phyloP scores from a whole-genome alignment of 192 early-diverging fungal species.

The Fimicolochytrium jonesii region DNA sequence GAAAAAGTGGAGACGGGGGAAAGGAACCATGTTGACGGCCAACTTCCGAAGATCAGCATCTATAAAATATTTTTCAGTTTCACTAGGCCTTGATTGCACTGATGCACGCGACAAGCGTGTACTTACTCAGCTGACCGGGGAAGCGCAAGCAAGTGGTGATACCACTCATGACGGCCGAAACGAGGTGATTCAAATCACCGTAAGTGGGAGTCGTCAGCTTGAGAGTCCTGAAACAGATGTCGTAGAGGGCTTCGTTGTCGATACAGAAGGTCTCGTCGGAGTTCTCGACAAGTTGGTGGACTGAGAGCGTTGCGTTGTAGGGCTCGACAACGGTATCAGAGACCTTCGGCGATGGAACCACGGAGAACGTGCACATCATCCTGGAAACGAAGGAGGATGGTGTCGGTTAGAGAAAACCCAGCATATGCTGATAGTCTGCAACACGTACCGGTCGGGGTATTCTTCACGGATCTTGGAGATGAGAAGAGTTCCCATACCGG shows the following conservation, averaged over 20 bases:
- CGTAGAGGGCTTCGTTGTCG: conserved; percentile 98
- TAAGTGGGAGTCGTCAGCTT: conserved; percentile 91
- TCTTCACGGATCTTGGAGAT: conserved; percentile 98
- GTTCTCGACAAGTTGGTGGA: conserved; percentile 99
- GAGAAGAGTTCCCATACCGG: conserved; percentile 94
- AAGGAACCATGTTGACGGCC: conserved; percentile 80
- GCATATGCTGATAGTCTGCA: too few relatives aligned
- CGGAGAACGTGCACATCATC: conserved; percentile 97
- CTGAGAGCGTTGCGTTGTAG: conserved; percentile 96
- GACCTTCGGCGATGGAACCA: conserved; percentile 95
- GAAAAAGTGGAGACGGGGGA: conserved; percentile 98
- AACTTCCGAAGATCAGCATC: conserved; percentile 60
- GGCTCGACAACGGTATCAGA: conserved; percentile 99
- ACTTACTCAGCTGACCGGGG: conserved; percentile 92
- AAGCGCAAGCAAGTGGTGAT: conserved; percentile 97
- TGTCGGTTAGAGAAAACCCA: too few relatives aligned
- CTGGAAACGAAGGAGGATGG: background rate
- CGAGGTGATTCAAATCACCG: conserved; percentile 93
- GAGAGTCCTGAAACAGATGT: conserved; percentile 98
- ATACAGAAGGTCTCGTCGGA: conserved; percentile 99
- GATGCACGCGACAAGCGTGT: background rate
- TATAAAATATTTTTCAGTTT: too few relatives aligned
- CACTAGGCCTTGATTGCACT: conserved; percentile 84
- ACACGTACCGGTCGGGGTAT: conserved; percentile 82
- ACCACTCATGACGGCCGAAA: conserved; percentile 95